A percentile compares a stretch with the other conserved stretches of the same genome.
phyloP scores from a whole-genome alignment of 1,284 basidiomycete genomes.

The Pholiota adiposa region DNA sequence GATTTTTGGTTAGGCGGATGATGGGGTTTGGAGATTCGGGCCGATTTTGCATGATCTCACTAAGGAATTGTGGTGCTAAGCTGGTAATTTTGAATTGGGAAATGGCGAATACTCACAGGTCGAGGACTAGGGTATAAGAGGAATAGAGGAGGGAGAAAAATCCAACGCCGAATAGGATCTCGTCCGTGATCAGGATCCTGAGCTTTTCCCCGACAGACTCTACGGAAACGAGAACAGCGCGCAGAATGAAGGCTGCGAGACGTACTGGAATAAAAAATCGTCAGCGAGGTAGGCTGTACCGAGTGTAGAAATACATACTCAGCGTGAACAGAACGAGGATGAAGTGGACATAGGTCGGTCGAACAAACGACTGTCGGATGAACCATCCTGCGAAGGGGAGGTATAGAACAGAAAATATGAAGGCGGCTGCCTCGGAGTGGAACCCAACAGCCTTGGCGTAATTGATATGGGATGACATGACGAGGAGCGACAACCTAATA shows the following conservation, averaged over 20 bases:
- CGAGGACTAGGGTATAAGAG: conserved; percentile 40
- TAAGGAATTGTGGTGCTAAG: neutral
- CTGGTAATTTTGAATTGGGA: too few species aligned
- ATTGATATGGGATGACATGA: conserved; percentile 27
- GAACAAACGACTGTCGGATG: conserved; percentile 37
- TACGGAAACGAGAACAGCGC: conserved; percentile 33
- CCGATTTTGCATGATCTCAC: conserved; percentile 4
- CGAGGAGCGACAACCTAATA: neutral
- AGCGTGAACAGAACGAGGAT: conserved; percentile 48
- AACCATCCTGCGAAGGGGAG: conserved; percentile 41
- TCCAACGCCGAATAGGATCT: conserved; percentile 39
- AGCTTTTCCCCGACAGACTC: conserved; percentile 31
- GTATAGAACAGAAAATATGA: conserved; percentile 51
- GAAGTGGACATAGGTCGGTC: conserved; percentile 46
- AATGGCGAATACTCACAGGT: conserved; percentile 30
- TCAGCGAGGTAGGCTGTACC: neutral
- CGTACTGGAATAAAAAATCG: conserved; percentile 34
- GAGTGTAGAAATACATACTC: conserved; percentile 36
- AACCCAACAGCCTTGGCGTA: conserved; percentile 45
- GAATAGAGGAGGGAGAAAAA: conserved; percentile 45
- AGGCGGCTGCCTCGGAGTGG: conserved; percentile 46
- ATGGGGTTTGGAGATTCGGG: conserved; percentile 9
- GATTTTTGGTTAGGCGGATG: conserved; percentile 15
- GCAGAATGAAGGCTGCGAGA: conserved; percentile 36
- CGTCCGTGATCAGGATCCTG: conserved; percentile 32